Conservation (phyloP, 2,329 filamentous ascomycete genomes). For the Westerdykella aurantiaca region DNA sequence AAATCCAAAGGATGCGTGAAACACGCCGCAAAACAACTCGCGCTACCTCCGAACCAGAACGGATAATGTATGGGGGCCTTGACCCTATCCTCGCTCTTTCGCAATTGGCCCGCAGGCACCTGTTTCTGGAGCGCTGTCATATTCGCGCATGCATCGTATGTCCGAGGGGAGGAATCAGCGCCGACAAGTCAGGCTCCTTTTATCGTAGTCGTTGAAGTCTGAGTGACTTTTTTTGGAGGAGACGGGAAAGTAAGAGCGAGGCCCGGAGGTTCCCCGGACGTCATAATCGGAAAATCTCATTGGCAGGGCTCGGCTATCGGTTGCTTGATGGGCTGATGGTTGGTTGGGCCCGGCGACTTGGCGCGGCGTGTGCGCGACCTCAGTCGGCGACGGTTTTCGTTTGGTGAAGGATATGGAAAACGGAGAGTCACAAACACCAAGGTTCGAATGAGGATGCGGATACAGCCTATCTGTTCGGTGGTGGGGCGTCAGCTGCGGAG, state of each 20-base stretch:
- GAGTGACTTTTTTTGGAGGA: slow-evolving; percentile 4
- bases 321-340: slow-evolving; percentile 6
- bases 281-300: slow-evolving; percentile 13
- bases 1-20: slow-evolving; percentile 93
- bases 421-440: slow-evolving; percentile 3
- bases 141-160: slow-evolving; percentile 1
- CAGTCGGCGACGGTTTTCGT: no score
- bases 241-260: slow-evolving; percentile 2
- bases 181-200: no score
- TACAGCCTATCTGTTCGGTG: slow-evolving; percentile 16
- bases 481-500: slow-evolving; percentile 17
- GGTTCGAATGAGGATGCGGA: slow-evolving; percentile 20
- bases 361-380: slow-evolving; percentile 19
- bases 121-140: slow-evolving; percentile 40
- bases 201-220: not conserved
- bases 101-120: slow-evolving; percentile 26
- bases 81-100: slow-evolving; percentile 41
- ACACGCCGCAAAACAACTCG: slow-evolving; percentile 82
- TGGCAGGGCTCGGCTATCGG: slow-evolving; percentile 9
- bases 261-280: not conserved
- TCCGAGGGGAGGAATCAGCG: not conserved
- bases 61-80: slow-evolving; percentile 43
- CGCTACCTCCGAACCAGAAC: slow-evolving; percentile 90
- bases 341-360: slow-evolving; percentile 5
- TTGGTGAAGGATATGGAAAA: not conserved